A percentile compares a stretch with the other conserved stretches of the same genome.
phyloP scores from a whole-genome alignment of 2,329 filamentous ascomycete species.

The Ceratocystis huliohia region DNA sequence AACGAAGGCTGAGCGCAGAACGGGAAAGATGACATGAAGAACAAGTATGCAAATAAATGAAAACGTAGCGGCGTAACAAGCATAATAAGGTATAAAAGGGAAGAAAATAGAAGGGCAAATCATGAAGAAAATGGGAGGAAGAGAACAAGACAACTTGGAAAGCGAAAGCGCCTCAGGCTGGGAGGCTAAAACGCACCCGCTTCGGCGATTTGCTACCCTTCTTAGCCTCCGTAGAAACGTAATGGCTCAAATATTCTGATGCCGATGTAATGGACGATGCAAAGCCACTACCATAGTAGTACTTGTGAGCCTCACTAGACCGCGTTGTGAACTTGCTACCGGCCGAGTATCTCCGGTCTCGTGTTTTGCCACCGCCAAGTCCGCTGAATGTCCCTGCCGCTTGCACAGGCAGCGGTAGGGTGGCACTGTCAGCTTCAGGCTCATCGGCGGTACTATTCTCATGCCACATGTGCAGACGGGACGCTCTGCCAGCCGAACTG shows the following conservation, averaged over 20 bases:
- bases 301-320: slow-evolving; percentile 6
- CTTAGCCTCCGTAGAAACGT: slow-evolving; percentile 14
- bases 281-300: slow-evolving; percentile 14
- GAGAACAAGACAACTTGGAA: not conserved
- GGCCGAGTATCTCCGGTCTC: slow-evolving; percentile 10
- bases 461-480: not conserved
- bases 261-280: slow-evolving; percentile 12
- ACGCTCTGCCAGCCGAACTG: not conserved
- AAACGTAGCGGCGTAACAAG: not conserved
- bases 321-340: slow-evolving; percentile 17
- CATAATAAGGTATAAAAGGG: not conserved
- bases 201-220: slow-evolving; percentile 17
- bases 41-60: not conserved
- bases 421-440: not conserved
- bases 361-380: not conserved
- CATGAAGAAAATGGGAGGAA: not conserved
- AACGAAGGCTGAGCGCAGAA: not conserved
- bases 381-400: not conserved
- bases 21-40: not conserved
- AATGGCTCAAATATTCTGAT: slow-evolving; percentile 13
- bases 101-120: not conserved
- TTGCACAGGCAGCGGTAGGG: not conserved
- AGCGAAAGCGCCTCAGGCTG: not conserved
- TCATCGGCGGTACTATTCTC: not conserved
- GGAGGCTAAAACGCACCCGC: slow-evolving; percentile 16